Evolutionary conservation across 805 yeast species (phyloP).

Genomic region (Saturnispora gosingensis): DNA sequence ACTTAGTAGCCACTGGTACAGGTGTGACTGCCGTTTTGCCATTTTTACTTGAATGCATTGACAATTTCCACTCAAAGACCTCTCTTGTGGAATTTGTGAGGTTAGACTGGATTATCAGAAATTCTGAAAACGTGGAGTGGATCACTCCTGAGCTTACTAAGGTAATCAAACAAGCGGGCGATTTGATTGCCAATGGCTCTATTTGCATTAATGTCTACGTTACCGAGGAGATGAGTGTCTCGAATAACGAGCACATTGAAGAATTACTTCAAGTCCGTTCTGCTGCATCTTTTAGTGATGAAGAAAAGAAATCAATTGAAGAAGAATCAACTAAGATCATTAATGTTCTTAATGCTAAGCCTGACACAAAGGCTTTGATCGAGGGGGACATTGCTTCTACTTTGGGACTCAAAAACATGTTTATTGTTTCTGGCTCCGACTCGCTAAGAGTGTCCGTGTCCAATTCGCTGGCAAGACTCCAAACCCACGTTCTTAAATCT

Average conservation of each 20-base stretch:
- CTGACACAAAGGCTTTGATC: conserved; percentile 13
- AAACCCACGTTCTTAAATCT: conserved; percentile 24
- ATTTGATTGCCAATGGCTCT: conserved; percentile 13
- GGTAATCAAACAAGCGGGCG: conserved; percentile 24
- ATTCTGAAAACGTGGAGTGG: conserved; percentile 32
- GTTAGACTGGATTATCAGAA: conserved; percentile 38
- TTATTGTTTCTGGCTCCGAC: conserved; percentile 40
- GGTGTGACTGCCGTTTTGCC: conserved; percentile 46
- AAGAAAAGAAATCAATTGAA: neutral
- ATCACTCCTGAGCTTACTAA: conserved; percentile 29
- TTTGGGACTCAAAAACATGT: conserved; percentile 28
- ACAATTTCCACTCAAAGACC: conserved; percentile 14
- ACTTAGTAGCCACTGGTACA: conserved; percentile 39
- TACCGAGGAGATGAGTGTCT: conserved; percentile 1
- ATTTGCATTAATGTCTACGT: conserved; percentile 15
- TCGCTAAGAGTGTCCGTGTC: conserved; percentile 32
- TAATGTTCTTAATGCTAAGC: conserved; percentile 11
- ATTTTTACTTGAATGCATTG: conserved; percentile 25
- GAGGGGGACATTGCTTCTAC: conserved; percentile 18
- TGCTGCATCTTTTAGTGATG: neutral
- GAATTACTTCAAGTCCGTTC: neutral
- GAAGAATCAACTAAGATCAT: neutral
- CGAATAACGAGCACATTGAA: neutral
- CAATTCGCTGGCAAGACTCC: conserved; percentile 33
- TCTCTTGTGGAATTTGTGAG: conserved; percentile 24